Evolutionary conservation across 2,329 filamentous ascomycete genomes (phyloP).

Genomic region (Byssochlamys sp.): DNA sequence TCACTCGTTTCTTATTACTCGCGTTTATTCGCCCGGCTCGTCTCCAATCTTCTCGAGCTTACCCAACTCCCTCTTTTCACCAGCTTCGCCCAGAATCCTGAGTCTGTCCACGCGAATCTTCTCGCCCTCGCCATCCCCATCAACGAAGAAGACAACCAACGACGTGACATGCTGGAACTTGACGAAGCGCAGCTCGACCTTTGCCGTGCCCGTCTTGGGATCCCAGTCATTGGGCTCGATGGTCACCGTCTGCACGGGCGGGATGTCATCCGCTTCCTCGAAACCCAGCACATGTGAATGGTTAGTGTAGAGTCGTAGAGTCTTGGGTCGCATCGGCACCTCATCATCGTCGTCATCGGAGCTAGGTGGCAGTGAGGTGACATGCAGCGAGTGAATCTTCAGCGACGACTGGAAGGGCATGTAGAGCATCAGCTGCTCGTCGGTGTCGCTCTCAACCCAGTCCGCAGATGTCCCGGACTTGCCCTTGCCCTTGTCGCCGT

Average conservation of each 20-base stretch:
- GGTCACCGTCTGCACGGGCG: conserved; percentile 69
- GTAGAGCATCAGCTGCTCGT: conserved; percentile 91
- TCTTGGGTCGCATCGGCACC: conserved; percentile 67
- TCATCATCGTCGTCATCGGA: conserved; percentile 62
- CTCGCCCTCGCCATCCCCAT: conserved; percentile 73
- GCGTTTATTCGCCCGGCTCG: conserved; percentile 50
- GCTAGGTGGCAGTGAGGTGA: conserved; percentile 65
- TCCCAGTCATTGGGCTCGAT: conserved; percentile 74
- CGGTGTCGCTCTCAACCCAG: conserved; percentile 92
- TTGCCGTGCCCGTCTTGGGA: conserved; percentile 58
- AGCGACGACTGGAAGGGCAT: conserved; percentile 78
- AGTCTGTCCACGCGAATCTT: conserved; percentile 62
- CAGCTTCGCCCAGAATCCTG: conserved; percentile 71
- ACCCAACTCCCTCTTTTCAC: conserved; percentile 84
- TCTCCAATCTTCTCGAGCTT: conserved; percentile 92
- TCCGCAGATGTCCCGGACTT: conserved; percentile 54
- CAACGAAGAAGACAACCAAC: conserved; percentile 76
- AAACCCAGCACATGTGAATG: conserved; percentile 84
- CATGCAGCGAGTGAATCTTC: conserved; percentile 77
- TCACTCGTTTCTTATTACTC: neutral
- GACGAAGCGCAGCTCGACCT: conserved; percentile 70
- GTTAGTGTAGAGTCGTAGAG: conserved; percentile 79
- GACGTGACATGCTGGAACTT: conserved; percentile 93
- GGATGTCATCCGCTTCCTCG: conserved; percentile 80
- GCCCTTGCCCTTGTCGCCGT: conserved; percentile 33